phyloP scores from a whole-genome alignment of 2,329 filamentous ascomycete species.

The Raffaelea ambrosiae region DNA sequence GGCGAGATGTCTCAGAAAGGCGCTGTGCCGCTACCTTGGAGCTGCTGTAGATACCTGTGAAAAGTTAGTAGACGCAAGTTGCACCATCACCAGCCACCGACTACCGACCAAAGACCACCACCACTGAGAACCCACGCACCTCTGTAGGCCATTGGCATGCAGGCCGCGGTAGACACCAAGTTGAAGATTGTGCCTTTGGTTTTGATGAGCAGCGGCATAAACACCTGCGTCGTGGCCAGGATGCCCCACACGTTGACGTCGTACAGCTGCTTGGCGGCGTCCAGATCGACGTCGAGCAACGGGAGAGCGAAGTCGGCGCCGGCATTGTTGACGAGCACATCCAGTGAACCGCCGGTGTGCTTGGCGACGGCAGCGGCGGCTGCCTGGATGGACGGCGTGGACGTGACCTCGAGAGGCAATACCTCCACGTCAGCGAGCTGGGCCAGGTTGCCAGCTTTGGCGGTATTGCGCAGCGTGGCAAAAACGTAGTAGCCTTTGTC shows the following conservation, averaged over 20 bases:
- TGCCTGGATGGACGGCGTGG: conserved; percentile 15
- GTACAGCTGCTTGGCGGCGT: conserved; percentile 25
- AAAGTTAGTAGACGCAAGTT: no score
- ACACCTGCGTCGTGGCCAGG: conserved; percentile 26
- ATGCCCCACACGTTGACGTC: conserved; percentile 32
- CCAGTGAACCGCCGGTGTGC: conserved; percentile 23
- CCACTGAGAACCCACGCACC: no score
- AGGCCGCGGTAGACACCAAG: conserved; percentile 8
- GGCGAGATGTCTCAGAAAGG: background rate
- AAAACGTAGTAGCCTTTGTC: conserved; percentile 25
- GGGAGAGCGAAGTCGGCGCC: conserved; percentile 25
- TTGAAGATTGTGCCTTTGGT: conserved; percentile 19
- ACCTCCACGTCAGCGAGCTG: conserved; percentile 17
- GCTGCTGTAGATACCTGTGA: conserved; percentile 9
- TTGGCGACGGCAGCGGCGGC: conserved; percentile 13
- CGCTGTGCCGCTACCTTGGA: conserved; percentile 7
- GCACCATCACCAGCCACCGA: no score
- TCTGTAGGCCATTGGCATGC: conserved; percentile 11
- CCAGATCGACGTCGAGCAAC: conserved; percentile 25
- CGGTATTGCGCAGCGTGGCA: conserved; percentile 24
- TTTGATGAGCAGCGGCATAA: conserved; percentile 21
- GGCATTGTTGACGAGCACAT: conserved; percentile 35
- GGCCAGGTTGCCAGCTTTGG: conserved; percentile 21
- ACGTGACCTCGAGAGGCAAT: conserved; percentile 21
- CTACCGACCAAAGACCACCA: no score